A percentile compares a stretch with the other conserved stretches of the same genome.
Conservation (phyloP, 1,284 basidiomycete genomes). For the Rhodofomes roseus region DNA sequence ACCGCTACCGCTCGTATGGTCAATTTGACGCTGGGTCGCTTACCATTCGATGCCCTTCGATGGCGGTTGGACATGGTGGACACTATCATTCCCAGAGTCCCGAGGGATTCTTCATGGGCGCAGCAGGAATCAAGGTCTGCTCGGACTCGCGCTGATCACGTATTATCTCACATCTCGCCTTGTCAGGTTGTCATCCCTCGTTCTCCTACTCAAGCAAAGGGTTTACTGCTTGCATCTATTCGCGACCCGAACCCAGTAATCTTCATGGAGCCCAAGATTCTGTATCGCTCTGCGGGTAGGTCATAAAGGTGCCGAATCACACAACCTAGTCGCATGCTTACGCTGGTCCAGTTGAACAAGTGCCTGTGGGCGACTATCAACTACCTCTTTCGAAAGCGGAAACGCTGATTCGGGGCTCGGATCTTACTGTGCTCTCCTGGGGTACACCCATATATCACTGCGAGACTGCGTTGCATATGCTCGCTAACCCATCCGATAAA, state of each 20-base stretch:
- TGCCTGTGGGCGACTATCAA: slow-evolving; percentile 84
- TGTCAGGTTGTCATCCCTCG: slow-evolving; percentile 85
- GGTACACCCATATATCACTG: slow-evolving; percentile 92
- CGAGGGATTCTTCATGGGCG: slow-evolving; percentile 92
- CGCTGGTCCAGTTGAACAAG: slow-evolving; percentile 73
- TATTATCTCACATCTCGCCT: background rate
- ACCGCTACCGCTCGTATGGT: slow-evolving; percentile 86
- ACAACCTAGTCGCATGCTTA: no score
- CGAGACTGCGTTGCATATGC: slow-evolving; percentile 72
- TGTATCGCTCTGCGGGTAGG: slow-evolving; percentile 77
- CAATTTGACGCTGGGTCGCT: slow-evolving; percentile 81
- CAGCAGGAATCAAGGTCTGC: slow-evolving; percentile 80
- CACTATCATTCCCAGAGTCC: slow-evolving; percentile 94
- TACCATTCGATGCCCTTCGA: slow-evolving; percentile 85
- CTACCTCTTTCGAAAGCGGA: slow-evolving; percentile 83
- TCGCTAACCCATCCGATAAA: slow-evolving; percentile 61
- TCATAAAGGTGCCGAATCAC: background rate
- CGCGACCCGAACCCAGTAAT: slow-evolving; percentile 92
- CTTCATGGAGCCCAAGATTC: slow-evolving; percentile 92
- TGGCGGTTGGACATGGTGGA: slow-evolving; percentile 91
- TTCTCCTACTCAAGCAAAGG: slow-evolving; percentile 93
- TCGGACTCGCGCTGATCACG: background rate
- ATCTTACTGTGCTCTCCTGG: slow-evolving; percentile 88
- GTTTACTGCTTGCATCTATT: slow-evolving; percentile 80
- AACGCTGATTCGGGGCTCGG: slow-evolving; percentile 67